phyloP scores from a whole-genome alignment of 2,329 filamentous ascomycete species.

The Ramularia endophylla region DNA sequence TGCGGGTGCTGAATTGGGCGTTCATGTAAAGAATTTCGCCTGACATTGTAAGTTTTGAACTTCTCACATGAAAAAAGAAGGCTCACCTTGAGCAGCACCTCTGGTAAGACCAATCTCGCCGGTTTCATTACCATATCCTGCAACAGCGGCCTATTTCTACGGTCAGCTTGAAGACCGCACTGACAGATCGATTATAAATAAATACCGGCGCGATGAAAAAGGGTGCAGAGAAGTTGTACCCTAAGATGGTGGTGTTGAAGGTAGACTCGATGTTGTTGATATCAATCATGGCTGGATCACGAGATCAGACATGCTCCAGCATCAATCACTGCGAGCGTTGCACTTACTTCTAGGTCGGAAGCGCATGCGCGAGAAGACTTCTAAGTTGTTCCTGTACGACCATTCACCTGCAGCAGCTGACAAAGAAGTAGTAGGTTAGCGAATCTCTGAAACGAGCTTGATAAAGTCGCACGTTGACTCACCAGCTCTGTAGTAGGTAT shows the following conservation, averaged over 20 bases:
- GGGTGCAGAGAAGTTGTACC: slow-evolving; percentile 70
- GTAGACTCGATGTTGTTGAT: slow-evolving; percentile 22
- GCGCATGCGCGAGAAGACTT: slow-evolving; percentile 20
- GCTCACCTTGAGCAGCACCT: slow-evolving; percentile 35
- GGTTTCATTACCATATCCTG: slow-evolving; percentile 68
- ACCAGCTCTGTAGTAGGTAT: slow-evolving; percentile 26
- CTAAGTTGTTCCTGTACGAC: slow-evolving; percentile 25
- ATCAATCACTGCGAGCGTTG: too few species aligned
- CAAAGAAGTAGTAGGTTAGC: too few species aligned
- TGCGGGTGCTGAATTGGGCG: slow-evolving; percentile 30
- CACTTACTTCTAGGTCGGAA: slow-evolving; percentile 7
- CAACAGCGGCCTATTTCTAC: slow-evolving; percentile 56
- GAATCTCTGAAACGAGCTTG: too few species aligned
- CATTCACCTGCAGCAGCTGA: slow-evolving; percentile 20
- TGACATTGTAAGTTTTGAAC: slow-evolving; percentile 8
- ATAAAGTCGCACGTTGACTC: too few species aligned
- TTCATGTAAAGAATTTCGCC: slow-evolving; percentile 48
- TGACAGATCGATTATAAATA: too few species aligned
- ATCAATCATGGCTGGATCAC: slow-evolving; percentile 14
- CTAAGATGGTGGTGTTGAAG: slow-evolving; percentile 73
- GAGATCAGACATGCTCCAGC: too few species aligned
- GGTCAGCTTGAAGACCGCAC: too few species aligned
- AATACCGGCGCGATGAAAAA: slow-evolving; percentile 78
- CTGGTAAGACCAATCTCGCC: slow-evolving; percentile 35
- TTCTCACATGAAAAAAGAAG: too few species aligned